Evolutionary conservation across 2,329 filamentous ascomycete genomes (phyloP), one percentile per base, ranked within the genome.

Genomic region (Malbranchea cinnamomea): DNA sequence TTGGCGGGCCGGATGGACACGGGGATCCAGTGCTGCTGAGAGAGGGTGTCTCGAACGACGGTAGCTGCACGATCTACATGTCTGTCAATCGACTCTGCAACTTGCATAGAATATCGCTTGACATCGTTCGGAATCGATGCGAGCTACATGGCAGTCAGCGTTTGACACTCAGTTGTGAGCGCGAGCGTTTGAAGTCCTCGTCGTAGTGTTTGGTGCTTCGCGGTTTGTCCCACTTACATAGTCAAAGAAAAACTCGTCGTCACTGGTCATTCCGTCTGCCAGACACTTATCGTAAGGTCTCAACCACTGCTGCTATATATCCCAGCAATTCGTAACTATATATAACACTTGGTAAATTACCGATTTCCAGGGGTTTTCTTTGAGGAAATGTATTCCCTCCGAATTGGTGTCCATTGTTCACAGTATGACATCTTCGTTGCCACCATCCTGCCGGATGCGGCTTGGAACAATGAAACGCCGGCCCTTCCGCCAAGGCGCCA

Each of bases 11-110:
- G 70, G 24, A 81, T 62, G 35, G 68, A 65, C 23, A 78, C 67
- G 23, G 81, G 81, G 9, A 91, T 60, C 80, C 82, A 89, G 49
- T 66, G 56, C 31, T 73, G 67, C 21, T 73, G 63, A 21, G 76
- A 68, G 26, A 83, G 62, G 4, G 67, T 67, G 38, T 83, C 74
- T 49, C 80, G 73, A 26, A 94, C 63, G 21, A 68, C 63, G 20
- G 66, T 62, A 31, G 84, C 80, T 25, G 82, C 74, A 36, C 68
- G 65, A 46, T 93, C 82, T 53, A 93, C 76, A 48, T 84, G 74
- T 35, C 68, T 66, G 56, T 94, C 82, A 50, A 92, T 71, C 41
- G 76, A 78, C 40, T 83, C 77, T 50, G 82, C 82, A 37, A 87
- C 67, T 31, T 80, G 68, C 42, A 67, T 63, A 10, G 78, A 75